Conservation (phyloP, 2,329 filamentous ascomycete species). For the Cladosporium sp. region DNA sequence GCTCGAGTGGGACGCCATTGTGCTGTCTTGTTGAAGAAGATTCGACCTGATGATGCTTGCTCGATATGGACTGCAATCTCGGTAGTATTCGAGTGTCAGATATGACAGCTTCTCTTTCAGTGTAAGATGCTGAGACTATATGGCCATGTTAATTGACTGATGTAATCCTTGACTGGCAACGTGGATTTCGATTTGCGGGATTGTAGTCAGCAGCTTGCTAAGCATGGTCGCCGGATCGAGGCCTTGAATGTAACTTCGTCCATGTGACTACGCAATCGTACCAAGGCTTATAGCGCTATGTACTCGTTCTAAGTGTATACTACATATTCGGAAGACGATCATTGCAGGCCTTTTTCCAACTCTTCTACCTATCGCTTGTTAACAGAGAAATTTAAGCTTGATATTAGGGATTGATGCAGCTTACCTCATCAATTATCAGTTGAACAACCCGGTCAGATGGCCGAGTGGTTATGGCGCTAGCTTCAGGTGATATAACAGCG, state of each 20-base stretch:
- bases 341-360: no score
- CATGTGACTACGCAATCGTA: no score
- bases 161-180: background rate
- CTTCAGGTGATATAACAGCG: background rate
- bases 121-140: background rate
- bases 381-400: no score
- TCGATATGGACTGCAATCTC: background rate
- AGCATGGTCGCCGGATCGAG: background rate
- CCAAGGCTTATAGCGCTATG: no score
- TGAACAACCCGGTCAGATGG: no score
- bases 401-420: no score
- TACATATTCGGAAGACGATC: no score
- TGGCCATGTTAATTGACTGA: background rate
- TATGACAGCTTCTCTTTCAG: background rate
- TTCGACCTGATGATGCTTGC: background rate
- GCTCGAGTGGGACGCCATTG: background rate
- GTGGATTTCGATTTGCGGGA: background rate
- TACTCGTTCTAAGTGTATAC: no score
- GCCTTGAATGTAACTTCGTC: background rate
- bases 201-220: background rate
- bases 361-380: no score
- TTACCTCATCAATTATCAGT: no score
- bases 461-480: conserved; percentile 8
- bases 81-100: background rate
- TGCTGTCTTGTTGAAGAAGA: background rate